Evolutionary conservation across 2,329 filamentous ascomycete genomes (phyloP), one percentile per base, ranked within the genome.

Genomic region (Plectosphaerella plurivora): DNA sequence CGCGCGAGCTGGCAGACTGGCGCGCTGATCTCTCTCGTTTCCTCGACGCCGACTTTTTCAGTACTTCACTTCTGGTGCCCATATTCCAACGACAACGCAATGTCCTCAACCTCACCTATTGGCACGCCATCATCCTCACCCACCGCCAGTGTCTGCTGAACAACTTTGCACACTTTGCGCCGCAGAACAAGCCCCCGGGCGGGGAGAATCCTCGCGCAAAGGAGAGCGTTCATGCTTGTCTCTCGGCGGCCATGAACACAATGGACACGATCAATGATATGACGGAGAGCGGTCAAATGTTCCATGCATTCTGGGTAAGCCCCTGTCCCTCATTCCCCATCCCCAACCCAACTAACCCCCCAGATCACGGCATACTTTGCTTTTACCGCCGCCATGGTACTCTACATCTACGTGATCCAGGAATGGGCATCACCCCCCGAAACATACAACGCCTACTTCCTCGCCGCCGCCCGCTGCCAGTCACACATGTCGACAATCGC

Each of bases 321-420:
- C 0, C 7, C 5, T 20, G 22, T 16, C 22, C 24, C 36, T 33
- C 18, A 7, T 10, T 14, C 10, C 35, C 3, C 35, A 11, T n/a
- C n/a, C n/a, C n/a, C 5, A 25, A n/a, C 36, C 39, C 25, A 51
- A 9, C 4, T 1, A 24, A 48, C 33, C 10, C 9, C 20, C 1
- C 16, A 69, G 66, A 68, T 69, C 45, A 67, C 63, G 1, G 71
- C 72, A 22, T 76, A 77, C 51, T 73, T 71, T 50, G 72, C 68
- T 1, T 77, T 76, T 45, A 73, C 64, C 12, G 74, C 73, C 0
- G 68, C 73, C 3, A 70, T 74, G 1, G 65, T 76, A 1, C 60
- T 76, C 3, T 76, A 76, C 51, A 68, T 76, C 4, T 73, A 71
- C 42, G 66, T 68, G 5, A 75, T 76, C 10, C 73, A 73, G 42